phyloP scores from a whole-genome alignment of 352 stramenopile genomes.

The Phytophthora parvispora region DNA sequence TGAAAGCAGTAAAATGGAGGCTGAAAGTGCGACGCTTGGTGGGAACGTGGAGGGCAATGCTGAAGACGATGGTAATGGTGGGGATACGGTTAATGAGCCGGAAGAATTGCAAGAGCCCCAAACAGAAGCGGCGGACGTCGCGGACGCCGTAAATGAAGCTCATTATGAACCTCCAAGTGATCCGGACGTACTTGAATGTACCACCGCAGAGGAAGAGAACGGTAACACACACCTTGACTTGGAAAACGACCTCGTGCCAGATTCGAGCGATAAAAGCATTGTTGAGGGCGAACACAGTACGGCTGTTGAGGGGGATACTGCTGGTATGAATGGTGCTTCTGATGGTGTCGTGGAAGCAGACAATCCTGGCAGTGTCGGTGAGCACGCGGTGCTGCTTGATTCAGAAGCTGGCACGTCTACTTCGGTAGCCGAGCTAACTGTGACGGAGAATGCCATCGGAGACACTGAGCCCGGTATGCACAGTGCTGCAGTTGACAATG shows the following conservation, averaged over 20 bases:
- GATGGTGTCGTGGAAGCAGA: not conserved
- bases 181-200: not conserved
- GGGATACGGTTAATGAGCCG: not conserved
- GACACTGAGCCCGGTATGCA: not conserved
- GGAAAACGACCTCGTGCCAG: not conserved
- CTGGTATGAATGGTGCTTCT: not conserved
- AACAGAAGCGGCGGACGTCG: not conserved
- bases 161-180: not conserved
- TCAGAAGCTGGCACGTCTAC: not conserved
- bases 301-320: not conserved
- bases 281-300: not conserved
- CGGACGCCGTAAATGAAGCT: no score
- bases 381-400: not conserved
- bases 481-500: constrained; percentile 1
- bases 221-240: not conserved
- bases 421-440: not conserved
- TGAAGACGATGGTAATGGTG: not conserved
- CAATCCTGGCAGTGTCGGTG: not conserved
- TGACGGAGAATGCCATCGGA: not conserved
- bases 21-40: not conserved
- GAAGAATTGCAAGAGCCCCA: constrained; percentile 1
- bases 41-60: not conserved
- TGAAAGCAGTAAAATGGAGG: not conserved
- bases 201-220: not conserved
- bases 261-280: not conserved